Evolutionary conservation across 2,329 filamentous ascomycete genomes (phyloP).

Genomic region (Neophaeococcomyces mojaviensis): DNA sequence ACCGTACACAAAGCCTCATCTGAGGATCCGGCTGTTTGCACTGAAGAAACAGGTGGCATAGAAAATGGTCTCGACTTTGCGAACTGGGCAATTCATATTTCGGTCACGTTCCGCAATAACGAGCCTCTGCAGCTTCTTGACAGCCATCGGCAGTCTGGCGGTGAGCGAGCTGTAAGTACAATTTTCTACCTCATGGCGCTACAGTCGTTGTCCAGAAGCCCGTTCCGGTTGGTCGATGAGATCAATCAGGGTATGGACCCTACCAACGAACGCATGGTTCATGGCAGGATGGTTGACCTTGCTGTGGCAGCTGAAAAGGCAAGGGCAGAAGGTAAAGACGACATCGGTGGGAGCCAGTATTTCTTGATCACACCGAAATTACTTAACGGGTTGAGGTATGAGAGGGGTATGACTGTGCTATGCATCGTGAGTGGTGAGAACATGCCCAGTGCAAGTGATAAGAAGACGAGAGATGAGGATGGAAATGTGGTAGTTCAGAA

Average conservation of each 20-base stretch:
- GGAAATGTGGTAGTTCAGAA: constrained; percentile 21
- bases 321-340: constrained; percentile 20
- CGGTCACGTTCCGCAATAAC: constrained; percentile 85
- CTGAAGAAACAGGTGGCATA: constrained; percentile 17
- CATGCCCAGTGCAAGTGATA: constrained; percentile 30
- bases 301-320: constrained; percentile 66
- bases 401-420: constrained; percentile 83
- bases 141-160: constrained; percentile 88
- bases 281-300: constrained; percentile 96
- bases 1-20: constrained; percentile 62
- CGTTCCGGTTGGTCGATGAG: constrained; percentile 97
- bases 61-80: constrained; percentile 72
- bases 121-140: constrained; percentile 80
- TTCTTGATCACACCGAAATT: constrained; percentile 98
- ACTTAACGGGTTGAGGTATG: constrained; percentile 75
- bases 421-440: constrained; percentile 85
- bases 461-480: constrained; percentile 8
- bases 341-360: constrained; percentile 58
- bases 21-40: constrained; percentile 27
- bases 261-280: constrained; percentile 94
- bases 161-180: constrained; percentile 90
- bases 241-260: constrained; percentile 99
- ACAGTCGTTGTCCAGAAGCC: constrained; percentile 84
- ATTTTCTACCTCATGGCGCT: constrained; percentile 99
- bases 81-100: constrained; percentile 86